Base-by-base conservation (phyloP, 331 rosid species). In the Malus hybrid region DNA sequence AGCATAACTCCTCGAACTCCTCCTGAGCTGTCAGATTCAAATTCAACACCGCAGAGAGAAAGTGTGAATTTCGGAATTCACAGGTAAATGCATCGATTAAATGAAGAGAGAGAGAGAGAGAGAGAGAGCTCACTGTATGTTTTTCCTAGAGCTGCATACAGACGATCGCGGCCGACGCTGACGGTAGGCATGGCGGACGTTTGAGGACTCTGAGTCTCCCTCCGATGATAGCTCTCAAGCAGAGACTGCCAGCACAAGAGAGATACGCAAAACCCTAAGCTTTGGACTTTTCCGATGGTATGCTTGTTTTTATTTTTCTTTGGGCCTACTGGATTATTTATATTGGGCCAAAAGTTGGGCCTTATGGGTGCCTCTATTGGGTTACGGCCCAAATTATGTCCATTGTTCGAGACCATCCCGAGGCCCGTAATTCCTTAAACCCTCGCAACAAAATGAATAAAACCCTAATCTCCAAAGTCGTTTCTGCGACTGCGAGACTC, bases 1-100 rank as follows among this genome's bases (percentile, higher is more conserved):
- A 95, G 86, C 99, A 95, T 13, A 90, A 56, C 73, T 95, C 98
- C 48, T 95, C 98, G 70, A 95, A 95, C 84, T 92, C 96, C 74
- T 95, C 98, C 79, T 90, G 91, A 8, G 93, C 98, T 95, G 80
- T 14, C 59, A 79, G 61, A 81, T 72, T 63, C 39, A 68, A 78
- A n/a, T 67, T 31, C 20, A 85, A 29, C 70, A 70, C 75, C 29
- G 36, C 69, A 65, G 10, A 33, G 3, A 42, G 3, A 42, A 39
- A 33, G 6, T 60, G 70, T 36, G 31, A 19, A 32, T 10, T 60
- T 18, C 67, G 16, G 20, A 50, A 6, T 15, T 59, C 24, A 33
- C 7, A 15, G 12, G 19, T 32, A 10, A 39, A 22, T 22, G 42
- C 34, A 82, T 13, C 18, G 55, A 36, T 39, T 31, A 74, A 54